Conservation (phyloP, 2,329 filamentous ascomycete species). For the Aspergillus fischeri region DNA sequence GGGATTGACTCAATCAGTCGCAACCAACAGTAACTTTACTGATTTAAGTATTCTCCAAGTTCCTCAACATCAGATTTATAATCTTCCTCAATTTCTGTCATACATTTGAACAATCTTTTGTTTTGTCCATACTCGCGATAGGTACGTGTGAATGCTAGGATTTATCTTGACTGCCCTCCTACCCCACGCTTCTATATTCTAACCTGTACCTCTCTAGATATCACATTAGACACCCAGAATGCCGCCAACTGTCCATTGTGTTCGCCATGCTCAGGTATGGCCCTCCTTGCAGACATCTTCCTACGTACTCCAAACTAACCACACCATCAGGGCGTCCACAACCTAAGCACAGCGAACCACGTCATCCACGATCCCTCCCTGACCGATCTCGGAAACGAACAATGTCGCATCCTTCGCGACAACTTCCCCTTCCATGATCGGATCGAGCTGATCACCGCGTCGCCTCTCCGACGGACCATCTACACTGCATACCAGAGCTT, state of each 20-base stretch:
- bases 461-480: constrained; percentile 75
- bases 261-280: constrained; percentile 45
- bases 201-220: background rate
- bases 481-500: constrained; percentile 73
- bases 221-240: constrained; percentile 20
- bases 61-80: background rate
- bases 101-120: background rate
- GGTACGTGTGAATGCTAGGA: background rate
- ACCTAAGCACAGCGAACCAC: constrained; percentile 67
- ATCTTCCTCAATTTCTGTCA: background rate
- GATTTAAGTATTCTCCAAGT: background rate
- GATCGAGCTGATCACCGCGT: constrained; percentile 69
- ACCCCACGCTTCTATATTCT: constrained; percentile 17
- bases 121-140: background rate
- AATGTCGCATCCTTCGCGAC: constrained; percentile 63
- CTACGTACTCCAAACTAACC: constrained; percentile 1
- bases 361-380: constrained; percentile 71
- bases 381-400: constrained; percentile 68
- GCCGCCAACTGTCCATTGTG: constrained; percentile 42
- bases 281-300: background rate
- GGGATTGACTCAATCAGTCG: background rate
- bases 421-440: constrained; percentile 62
- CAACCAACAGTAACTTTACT: background rate
- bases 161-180: constrained; percentile 6
- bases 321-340: constrained; percentile 68